phyloP scores from a whole-genome alignment of 1,139 yeast species.

The Martiniozyma asiatica region DNA sequence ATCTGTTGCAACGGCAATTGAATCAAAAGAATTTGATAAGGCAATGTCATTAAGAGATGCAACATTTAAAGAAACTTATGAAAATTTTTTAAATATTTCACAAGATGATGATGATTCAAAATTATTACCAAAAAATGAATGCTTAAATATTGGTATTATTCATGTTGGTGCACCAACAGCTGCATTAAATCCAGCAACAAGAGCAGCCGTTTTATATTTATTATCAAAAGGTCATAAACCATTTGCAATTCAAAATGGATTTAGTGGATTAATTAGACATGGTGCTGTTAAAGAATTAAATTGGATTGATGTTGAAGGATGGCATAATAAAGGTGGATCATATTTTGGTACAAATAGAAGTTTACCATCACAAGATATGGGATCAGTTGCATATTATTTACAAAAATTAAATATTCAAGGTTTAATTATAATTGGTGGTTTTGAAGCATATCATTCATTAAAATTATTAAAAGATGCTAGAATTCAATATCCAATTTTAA shows the following conservation, averaged over 20 bases:
- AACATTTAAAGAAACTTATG: slow-evolving; percentile 70
- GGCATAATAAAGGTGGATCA: slow-evolving; percentile 90
- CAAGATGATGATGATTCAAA: slow-evolving; percentile 51
- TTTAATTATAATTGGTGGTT: slow-evolving; percentile 83
- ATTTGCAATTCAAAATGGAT: slow-evolving; percentile 83
- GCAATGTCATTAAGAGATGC: slow-evolving; percentile 85
- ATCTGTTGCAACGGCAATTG: slow-evolving; percentile 79
- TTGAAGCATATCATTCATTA: slow-evolving; percentile 80
- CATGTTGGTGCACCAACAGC: slow-evolving; percentile 97
- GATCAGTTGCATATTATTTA: slow-evolving; percentile 81
- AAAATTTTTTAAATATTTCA: slow-evolving; percentile 57
- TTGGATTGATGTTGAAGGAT: slow-evolving; percentile 83
- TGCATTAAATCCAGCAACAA: slow-evolving; percentile 85
- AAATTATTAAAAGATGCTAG: slow-evolving; percentile 70
- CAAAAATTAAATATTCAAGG: slow-evolving; percentile 82
- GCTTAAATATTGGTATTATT: slow-evolving; percentile 64
- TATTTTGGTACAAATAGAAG: slow-evolving; percentile 91
- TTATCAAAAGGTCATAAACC: slow-evolving; percentile 83
- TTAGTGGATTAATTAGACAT: slow-evolving; percentile 76
- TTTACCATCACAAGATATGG: slow-evolving; percentile 71
- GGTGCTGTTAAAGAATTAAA: slow-evolving; percentile 62
- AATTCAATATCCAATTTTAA: slow-evolving; percentile 69
- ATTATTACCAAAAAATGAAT: slow-evolving; percentile 34
- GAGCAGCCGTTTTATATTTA: slow-evolving; percentile 86
- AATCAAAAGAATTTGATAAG: slow-evolving; percentile 61